A percentile compares a stretch with the other conserved stretches of the same genome.
phyloP scores from a whole-genome alignment of 164 flowering plant genomes.

The Kingdonia uniflora region DNA sequence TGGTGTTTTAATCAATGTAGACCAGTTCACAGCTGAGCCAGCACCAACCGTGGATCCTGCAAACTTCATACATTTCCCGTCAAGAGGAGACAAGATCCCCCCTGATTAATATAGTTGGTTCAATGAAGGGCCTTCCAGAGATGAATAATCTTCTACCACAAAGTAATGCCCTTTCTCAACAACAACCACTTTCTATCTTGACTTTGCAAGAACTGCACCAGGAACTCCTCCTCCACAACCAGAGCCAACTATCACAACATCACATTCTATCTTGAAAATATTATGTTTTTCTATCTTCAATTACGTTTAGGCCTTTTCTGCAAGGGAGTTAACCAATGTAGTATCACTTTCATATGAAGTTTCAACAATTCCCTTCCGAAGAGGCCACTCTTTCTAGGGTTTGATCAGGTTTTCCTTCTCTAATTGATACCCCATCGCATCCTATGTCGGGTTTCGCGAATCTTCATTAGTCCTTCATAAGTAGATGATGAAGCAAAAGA shows the following conservation, averaged over 20 bases:
- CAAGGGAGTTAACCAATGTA: slow-evolving; percentile 26
- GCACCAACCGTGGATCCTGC: slow-evolving; percentile 77
- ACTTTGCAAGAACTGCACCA: slow-evolving; percentile 46
- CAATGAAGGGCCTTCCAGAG: slow-evolving; percentile 53
- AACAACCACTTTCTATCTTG: slow-evolving; percentile 51
- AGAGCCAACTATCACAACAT: slow-evolving; percentile 57
- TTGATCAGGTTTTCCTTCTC: too few relatives aligned
- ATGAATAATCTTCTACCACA: slow-evolving; percentile 36
- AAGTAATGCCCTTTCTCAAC: slow-evolving; percentile 65
- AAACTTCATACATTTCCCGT: slow-evolving; percentile 25
- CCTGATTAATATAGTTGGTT: slow-evolving; percentile 44
- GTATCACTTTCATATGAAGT: slow-evolving; percentile 25
- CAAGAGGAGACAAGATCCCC: slow-evolving; percentile 29
- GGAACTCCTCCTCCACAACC: slow-evolving; percentile 76
- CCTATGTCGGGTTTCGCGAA: too few relatives aligned
- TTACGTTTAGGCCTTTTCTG: slow-evolving; percentile 33
- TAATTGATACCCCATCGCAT: too few relatives aligned
- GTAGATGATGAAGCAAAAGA: too few relatives aligned
- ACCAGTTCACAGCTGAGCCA: slow-evolving; percentile 74
- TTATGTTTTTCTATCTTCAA: slow-evolving; percentile 16
- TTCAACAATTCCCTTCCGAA: too few relatives aligned
- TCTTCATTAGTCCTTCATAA: too few relatives aligned
- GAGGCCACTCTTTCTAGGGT: too few relatives aligned
- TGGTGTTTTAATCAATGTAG: slow-evolving; percentile 59
- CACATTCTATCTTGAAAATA: slow-evolving; percentile 37